These are phyloP conservation scores for Maudiozyma pseudohumilis DNA, from an alignment of 805 yeast species.

Conservation along the genomic window DNA sequence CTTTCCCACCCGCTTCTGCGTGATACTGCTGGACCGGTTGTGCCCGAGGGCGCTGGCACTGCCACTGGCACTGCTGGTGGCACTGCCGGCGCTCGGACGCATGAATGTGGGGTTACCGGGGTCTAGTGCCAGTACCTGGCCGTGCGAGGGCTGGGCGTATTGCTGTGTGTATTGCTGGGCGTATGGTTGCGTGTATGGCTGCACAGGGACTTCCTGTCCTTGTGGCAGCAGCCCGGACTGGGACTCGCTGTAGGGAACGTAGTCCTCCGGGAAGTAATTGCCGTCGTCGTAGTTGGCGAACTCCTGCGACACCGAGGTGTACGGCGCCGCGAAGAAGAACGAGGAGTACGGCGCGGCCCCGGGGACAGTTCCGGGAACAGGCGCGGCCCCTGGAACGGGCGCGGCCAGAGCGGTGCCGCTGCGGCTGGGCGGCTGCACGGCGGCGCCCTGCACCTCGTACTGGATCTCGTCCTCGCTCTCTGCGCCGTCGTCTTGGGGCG, in stretches of 20 bases:
- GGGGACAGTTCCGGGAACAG: constrained; percentile 6
- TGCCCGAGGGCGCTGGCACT: no score
- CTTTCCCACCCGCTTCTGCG: no score
- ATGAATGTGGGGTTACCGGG: no score
- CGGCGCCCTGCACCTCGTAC: background rate
- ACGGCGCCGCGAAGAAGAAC: constrained; percentile 1
- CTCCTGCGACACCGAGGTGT: constrained; percentile 1
- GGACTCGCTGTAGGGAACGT: constrained; percentile 3
- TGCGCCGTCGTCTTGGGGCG: background rate
- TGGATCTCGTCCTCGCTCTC: background rate
- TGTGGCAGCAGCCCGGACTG: no score
- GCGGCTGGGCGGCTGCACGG: background rate
- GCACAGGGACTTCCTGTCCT: no score
- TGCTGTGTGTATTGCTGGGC: no score
- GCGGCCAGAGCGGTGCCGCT: background rate
- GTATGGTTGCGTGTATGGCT: no score
- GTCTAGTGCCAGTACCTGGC: no score
- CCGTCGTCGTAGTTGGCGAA: constrained; percentile 6
- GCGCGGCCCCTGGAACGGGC: constrained; percentile 1
- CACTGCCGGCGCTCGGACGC: no score
- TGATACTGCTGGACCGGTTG: no score
- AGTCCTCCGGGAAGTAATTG: constrained; percentile 14
- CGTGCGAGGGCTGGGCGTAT: no score
- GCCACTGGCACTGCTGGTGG: no score
- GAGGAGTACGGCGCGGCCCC: constrained; percentile 5